Base-by-base conservation (phyloP, 805 yeast species). In the Deakozyma indianensis region DNA sequence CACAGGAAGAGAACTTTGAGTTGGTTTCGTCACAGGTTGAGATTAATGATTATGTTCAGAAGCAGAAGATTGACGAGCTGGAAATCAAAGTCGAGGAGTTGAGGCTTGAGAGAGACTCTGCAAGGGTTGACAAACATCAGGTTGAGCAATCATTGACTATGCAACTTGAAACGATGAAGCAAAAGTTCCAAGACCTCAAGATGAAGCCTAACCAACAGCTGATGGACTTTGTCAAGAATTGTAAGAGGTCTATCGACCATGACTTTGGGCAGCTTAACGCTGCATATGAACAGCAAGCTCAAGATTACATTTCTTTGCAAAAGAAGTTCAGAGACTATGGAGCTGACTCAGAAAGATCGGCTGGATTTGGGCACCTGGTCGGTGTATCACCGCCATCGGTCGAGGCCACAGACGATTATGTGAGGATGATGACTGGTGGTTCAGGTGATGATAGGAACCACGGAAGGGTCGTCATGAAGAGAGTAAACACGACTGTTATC, bases 201-300 rank as follows among this genome's bases (percentile, higher is more conserved):
- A 23, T 35, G 20, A 35, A 45, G 40, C 23, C 44, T 4, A 23
- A 35, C 7, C 27, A 28, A 18, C 38, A 44, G 35, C 50, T 50
- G 16, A 25, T 41, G 9, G 49, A 45, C 7, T 46, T 51, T 20
- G 48, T 57, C 14, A 51, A 53, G 24, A 29, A 45, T 2, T 46
- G 45, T 42, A 49, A 51, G 22, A 35, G 35, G 16, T 42, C 48
- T 11, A 42, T 51, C 2, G 49, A 57, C 7, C 48, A 42, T 20
- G 49, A 50, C 9, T 53, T 51, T 47, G 40, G 35, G 3, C 51
- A 56, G 41, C 53, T 61, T 23, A 49, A 54, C 9, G 40, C 35
- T 2, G 55, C 58, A 4, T 55, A 59, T 41, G 58, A 58, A n/a
- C 61, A 53, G 21, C 51, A 60, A 14, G 41, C 52, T 2, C 46